Evolutionary conservation across 1,284 basidiomycete species (phyloP), one percentile per base, ranked within the genome.

Genomic region (Cryptococcus sp.): DNA sequence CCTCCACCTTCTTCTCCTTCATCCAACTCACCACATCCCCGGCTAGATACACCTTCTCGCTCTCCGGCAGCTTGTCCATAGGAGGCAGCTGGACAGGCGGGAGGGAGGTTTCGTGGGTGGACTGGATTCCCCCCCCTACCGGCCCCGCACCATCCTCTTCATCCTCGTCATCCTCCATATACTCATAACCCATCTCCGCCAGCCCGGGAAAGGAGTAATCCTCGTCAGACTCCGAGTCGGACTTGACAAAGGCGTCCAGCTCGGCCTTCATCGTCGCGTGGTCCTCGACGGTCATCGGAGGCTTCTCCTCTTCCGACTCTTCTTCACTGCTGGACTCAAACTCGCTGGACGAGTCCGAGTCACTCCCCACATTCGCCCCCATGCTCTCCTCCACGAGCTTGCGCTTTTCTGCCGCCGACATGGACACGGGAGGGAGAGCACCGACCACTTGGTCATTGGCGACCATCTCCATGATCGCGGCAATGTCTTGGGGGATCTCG

Each of bases 1-100:
- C 58, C 52, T 70, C 73, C 4, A 73, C 65, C 50, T 56, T 67
- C 45, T 63, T 62, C 37, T 75, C 74, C 63, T 57, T 69, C 65
- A 77, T 73, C 69, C 73, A 75, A 52, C 75, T 77, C 49, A 79
- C 70, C 3, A 80, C 72, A 33, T 76, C 72, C 2, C 79, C 79
- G 0, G 79, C 76, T 40, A 71, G 42, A n/a, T 70, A 68, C 13
- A 77, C 50, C 36, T 55, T 51, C 40, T 70, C 70, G 4, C 62
- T 69, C 11, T 67, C 56, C 0, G 76, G 77, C 12, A 80, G 52
- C 36, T 59, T 62, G 24, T 62, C 52, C 4, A 79, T 53, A 0
- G 76, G 76, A 11, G 76, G 71, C 42, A 61, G 62, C 3, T 67
- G 46, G 1, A 78, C 77, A 7, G 73, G 69, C 11, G 70, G 69